Conservation (phyloP, 495 filamentous ascomycete species). For the Annulohypoxylon bovei region DNA sequence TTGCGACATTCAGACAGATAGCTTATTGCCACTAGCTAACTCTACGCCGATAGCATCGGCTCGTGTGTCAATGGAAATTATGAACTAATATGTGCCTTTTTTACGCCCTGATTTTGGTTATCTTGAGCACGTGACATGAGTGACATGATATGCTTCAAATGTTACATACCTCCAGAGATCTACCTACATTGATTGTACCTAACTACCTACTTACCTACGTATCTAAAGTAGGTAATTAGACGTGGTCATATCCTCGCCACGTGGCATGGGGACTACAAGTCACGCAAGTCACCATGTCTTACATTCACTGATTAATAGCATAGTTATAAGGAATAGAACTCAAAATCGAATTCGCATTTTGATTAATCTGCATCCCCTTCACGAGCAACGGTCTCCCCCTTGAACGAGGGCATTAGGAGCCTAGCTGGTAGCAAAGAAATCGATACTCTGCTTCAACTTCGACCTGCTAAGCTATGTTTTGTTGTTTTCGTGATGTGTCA, state of each 20-base stretch:
- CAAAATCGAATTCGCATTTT: background rate
- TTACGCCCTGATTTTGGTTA: background rate
- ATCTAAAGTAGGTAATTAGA: background rate
- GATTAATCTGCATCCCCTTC: background rate
- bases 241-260: conserved; percentile 33
- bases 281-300: conserved; percentile 3
- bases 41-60: background rate
- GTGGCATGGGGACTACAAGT: conserved; percentile 20
- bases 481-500: background rate
- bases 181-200: too few species aligned
- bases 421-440: background rate
- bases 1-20: background rate
- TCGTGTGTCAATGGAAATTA: conserved; percentile 25
- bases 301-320: background rate
- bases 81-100: conserved; percentile 1
- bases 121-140: conserved; percentile 29
- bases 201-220: too few species aligned
- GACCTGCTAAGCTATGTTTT: background rate
- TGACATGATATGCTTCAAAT: background rate
- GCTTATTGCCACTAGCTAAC: conserved; percentile 6
- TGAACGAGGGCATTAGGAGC: background rate
- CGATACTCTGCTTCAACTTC: background rate
- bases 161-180: too few species aligned
- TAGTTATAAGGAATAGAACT: background rate
- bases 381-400: background rate